Percentiles rank a stretch among this genome's conserved stretches.
These are phyloP conservation scores for Fusarium protoensiforme DNA, from an alignment of 2,329 filamentous ascomycete genomes.

Conservation along the genomic window DNA sequence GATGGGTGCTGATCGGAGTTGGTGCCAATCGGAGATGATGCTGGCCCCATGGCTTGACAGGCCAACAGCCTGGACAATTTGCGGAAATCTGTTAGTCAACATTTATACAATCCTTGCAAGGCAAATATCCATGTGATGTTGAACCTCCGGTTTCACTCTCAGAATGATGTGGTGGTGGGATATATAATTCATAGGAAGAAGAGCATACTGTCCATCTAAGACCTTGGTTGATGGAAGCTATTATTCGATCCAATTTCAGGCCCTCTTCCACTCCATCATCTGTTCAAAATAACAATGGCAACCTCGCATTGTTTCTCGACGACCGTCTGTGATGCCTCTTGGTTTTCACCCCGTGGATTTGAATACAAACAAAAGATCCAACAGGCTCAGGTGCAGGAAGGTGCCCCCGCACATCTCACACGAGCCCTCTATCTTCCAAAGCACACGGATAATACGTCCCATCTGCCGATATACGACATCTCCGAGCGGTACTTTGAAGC, in stretches of 20 bases:
- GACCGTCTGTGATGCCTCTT: neutral
- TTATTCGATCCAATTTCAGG: neutral
- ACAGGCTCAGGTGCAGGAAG: neutral
- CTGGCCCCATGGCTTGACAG: neutral
- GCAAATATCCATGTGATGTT: neutral
- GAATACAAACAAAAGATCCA: neutral
- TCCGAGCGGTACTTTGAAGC: slow-evolving; percentile 1
- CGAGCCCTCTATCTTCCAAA: slow-evolving; percentile 12
- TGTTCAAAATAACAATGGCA: neutral
- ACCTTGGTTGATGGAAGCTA: neutral
- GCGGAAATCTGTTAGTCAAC: neutral
- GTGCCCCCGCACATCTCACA: neutral
- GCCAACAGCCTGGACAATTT: neutral
- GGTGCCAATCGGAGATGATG: neutral
- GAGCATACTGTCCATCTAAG: neutral
- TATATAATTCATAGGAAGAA: too few species aligned
- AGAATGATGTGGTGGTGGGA: too few species aligned
- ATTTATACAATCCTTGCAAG: neutral
- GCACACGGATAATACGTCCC: neutral
- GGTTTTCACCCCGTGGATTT: neutral
- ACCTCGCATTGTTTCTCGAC: neutral
- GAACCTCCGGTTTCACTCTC: too few species aligned
- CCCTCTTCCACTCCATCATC: neutral
- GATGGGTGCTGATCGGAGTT: neutral
- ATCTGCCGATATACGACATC: slow-evolving; percentile 8